Conservation (phyloP, 1,284 basidiomycete genomes). For the Xerocomus amazonicus region DNA sequence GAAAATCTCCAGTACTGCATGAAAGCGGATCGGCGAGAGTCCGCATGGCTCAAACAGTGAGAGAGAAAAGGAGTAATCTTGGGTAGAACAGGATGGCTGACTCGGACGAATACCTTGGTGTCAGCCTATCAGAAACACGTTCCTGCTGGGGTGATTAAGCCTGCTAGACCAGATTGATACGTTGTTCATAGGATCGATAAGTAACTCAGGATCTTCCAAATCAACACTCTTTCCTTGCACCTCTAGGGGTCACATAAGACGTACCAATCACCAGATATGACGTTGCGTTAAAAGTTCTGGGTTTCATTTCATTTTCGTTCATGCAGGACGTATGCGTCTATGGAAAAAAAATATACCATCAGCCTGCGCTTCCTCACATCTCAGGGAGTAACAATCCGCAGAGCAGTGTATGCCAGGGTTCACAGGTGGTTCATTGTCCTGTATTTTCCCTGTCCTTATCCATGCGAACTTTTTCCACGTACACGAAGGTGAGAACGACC, state of each 20-base stretch:
- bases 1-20: constrained; percentile 14
- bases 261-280: neutral
- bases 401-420: neutral
- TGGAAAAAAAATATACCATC: constrained; percentile 9
- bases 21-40: constrained; percentile 26
- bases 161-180: constrained; percentile 16
- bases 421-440: constrained; percentile 9
- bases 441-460: constrained; percentile 21
- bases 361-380: neutral
- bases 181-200: no score
- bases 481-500: constrained; percentile 43
- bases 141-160: neutral
- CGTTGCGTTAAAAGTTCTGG: neutral
- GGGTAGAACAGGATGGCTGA: constrained; percentile 19
- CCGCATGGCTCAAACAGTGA: constrained; percentile 18
- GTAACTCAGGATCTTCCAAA: neutral
- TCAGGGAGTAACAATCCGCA: constrained; percentile 3
- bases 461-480: constrained; percentile 36
- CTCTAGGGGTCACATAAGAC: neutral
- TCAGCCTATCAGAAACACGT: constrained; percentile 10
- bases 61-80: neutral
- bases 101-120: constrained; percentile 3
- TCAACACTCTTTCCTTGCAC: neutral
- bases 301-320: constrained; percentile 1
- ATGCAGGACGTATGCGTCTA: constrained; percentile 8